These are phyloP conservation scores for Leptomonas pyrrhocoris DNA, from an alignment of 208 protist species.

Conservation along the genomic window DNA sequence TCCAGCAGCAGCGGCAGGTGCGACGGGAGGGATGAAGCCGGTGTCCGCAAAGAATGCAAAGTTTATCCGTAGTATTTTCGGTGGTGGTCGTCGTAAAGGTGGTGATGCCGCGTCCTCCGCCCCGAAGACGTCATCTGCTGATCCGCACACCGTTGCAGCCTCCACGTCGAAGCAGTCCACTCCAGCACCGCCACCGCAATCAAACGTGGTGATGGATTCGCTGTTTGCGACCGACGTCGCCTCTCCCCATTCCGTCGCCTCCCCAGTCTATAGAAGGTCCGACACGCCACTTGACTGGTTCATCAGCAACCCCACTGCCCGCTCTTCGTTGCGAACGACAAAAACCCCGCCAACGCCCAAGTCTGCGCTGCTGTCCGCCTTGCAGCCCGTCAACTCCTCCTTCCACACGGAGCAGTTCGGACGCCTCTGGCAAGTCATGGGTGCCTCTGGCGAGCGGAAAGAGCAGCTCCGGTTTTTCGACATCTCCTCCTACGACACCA, in stretches of 20 bases:
- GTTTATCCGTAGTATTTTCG: slow-evolving; percentile 67
- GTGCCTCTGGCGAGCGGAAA: not conserved
- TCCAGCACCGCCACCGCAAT: not conserved
- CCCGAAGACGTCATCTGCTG: not conserved
- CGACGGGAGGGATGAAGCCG: not conserved
- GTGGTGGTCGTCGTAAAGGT: slow-evolving; percentile 27
- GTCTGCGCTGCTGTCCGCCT: not conserved
- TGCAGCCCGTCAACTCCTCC: slow-evolving; percentile 23
- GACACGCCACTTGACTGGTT: slow-evolving; percentile 11
- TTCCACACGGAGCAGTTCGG: slow-evolving; percentile 48
- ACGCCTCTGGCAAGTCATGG: slow-evolving; percentile 10
- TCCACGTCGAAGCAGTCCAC: not conserved
- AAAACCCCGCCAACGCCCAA: not conserved
- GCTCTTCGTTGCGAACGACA: too few relatives aligned
- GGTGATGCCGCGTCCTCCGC: not conserved
- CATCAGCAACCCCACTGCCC: not conserved
- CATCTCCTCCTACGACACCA: not conserved
- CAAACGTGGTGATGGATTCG: slow-evolving; percentile 15
- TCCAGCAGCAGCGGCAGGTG: not conserved
- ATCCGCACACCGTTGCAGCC: not conserved
- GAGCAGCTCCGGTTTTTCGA: slow-evolving; percentile 1
- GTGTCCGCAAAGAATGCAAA: slow-evolving; percentile 33
- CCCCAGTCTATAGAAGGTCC: not conserved
- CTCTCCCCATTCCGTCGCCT: not conserved
- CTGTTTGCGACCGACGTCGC: slow-evolving; percentile 13